Evolutionary conservation across 371 early-diverging fungal genomes (phyloP).

Genomic region (Rhizomucor pusillus): DNA sequence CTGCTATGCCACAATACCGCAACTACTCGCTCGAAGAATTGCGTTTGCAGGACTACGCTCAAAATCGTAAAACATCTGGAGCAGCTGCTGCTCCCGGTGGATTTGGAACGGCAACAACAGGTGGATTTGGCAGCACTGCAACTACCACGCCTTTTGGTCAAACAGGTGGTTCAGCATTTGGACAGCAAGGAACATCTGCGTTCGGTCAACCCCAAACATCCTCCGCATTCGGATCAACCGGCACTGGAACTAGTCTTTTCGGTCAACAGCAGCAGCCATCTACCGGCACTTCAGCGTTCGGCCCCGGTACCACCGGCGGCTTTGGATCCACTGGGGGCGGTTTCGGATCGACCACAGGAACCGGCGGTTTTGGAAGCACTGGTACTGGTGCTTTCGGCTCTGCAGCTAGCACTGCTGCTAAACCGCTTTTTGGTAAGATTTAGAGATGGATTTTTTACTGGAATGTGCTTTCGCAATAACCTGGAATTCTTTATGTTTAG

Average conservation of each 20-base stretch:
- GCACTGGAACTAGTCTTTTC: slow-evolving; percentile 12
- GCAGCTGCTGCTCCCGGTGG: slow-evolving; percentile 33
- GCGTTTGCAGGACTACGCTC: slow-evolving; percentile 85
- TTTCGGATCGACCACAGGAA: slow-evolving; percentile 20
- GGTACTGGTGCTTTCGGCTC: slow-evolving; percentile 24
- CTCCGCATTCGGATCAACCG: slow-evolving; percentile 19
- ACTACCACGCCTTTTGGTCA: slow-evolving; percentile 27
- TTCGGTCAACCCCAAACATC: slow-evolving; percentile 33
- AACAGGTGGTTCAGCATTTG: slow-evolving; percentile 40
- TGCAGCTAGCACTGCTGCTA: slow-evolving; percentile 14
- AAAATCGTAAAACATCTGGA: slow-evolving; percentile 71
- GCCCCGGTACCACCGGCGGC: slow-evolving; percentile 14
- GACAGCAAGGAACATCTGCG: slow-evolving; percentile 36
- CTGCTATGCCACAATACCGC: slow-evolving; percentile 90
- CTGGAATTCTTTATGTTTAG: not conserved
- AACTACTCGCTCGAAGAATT: slow-evolving; percentile 90
- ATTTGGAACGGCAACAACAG: slow-evolving; percentile 40
- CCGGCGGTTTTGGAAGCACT: slow-evolving; percentile 33
- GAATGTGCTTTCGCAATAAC: too few species aligned
- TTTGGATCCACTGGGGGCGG: slow-evolving; percentile 26
- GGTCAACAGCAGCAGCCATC: not conserved
- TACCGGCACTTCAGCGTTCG: not conserved
- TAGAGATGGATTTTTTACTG: too few species aligned
- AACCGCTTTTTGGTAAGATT: slow-evolving; percentile 40
- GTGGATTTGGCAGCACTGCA: slow-evolving; percentile 34